Conservation (phyloP, 2,329 filamentous ascomycete genomes). For the Apiospora aurea region DNA sequence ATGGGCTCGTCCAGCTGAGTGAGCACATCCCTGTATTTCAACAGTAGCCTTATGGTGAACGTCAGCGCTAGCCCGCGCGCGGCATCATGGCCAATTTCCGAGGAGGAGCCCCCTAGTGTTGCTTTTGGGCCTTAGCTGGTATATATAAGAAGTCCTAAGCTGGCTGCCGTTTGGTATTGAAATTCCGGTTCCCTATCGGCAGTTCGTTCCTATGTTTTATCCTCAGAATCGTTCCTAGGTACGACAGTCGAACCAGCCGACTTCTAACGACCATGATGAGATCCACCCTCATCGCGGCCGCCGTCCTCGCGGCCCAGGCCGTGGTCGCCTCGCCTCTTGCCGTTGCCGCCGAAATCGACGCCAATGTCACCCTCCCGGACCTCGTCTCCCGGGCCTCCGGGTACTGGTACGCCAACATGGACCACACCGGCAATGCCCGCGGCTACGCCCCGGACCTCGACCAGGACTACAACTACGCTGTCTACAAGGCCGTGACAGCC, state of each 20-base stretch:
- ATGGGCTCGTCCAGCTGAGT: conserved; percentile 5
- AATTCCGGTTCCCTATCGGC: background rate
- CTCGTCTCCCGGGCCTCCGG: conserved; percentile 27
- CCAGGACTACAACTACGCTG: conserved; percentile 45
- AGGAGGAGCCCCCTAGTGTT: conserved; percentile 8
- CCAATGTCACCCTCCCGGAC: background rate
- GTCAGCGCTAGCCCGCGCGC: background rate
- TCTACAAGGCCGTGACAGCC: conserved; percentile 47
- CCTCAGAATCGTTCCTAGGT: background rate
- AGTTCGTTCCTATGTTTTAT: background rate
- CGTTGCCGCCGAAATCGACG: background rate
- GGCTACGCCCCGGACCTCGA: conserved; percentile 51
- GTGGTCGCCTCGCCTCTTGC: background rate
- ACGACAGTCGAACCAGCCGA: background rate
- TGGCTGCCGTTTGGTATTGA: background rate
- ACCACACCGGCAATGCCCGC: conserved; percentile 45
- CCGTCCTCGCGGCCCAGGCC: background rate
- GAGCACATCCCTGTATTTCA: background rate
- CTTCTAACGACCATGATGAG: conserved; percentile 4
- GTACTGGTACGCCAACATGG: conserved; percentile 53
- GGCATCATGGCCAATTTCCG: background rate
- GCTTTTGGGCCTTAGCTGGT: background rate
- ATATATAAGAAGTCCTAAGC: background rate
- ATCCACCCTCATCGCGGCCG: conserved; percentile 8
- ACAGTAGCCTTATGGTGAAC: background rate